Percentiles rank a stretch among this genome's conserved stretches.
Evolutionary conservation across 257 asterid genomes (phyloP).

Genomic region (Eustoma russellianum): DNA sequence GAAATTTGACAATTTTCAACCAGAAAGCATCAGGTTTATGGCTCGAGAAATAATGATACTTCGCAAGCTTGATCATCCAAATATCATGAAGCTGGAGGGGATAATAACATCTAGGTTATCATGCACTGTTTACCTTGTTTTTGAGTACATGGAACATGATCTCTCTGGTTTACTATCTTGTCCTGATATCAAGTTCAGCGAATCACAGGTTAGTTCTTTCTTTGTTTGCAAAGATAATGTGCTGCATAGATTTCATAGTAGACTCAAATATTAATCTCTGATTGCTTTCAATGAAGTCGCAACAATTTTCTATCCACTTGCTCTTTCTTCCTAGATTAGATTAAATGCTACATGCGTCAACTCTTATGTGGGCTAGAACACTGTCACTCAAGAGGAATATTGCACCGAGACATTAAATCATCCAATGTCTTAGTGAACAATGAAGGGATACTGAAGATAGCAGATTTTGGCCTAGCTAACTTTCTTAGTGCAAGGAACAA

Average conservation of each 20-base stretch:
- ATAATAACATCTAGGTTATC: conserved; percentile 77
- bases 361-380: conserved; percentile 70
- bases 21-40: conserved; percentile 90
- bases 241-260: too few relatives aligned
- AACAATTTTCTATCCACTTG: not conserved
- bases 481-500: conserved; percentile 38
- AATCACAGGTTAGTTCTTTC: conserved; percentile 55
- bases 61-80: conserved; percentile 84
- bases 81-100: conserved; percentile 89
- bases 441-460: conserved; percentile 70
- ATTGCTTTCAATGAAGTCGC: not conserved
- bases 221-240: not conserved
- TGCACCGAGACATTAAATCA: conserved; percentile 83
- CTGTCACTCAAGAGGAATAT: conserved; percentile 69
- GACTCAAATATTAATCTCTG: too few relatives aligned
- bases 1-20: conserved; percentile 73
- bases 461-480: conserved; percentile 90
- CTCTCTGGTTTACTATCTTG: conserved; percentile 80
- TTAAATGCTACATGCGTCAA: conserved; percentile 90
- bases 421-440: conserved; percentile 82
- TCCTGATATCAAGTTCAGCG: conserved; percentile 78
- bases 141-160: conserved; percentile 98
- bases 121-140: conserved; percentile 70
- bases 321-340: conserved; percentile 34
- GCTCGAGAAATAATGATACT: conserved; percentile 80